A percentile compares a stretch with the other conserved stretches of the same genome.
phyloP scores from a whole-genome alignment of 208 protist species.

The Leishmania amazonensis region DNA sequence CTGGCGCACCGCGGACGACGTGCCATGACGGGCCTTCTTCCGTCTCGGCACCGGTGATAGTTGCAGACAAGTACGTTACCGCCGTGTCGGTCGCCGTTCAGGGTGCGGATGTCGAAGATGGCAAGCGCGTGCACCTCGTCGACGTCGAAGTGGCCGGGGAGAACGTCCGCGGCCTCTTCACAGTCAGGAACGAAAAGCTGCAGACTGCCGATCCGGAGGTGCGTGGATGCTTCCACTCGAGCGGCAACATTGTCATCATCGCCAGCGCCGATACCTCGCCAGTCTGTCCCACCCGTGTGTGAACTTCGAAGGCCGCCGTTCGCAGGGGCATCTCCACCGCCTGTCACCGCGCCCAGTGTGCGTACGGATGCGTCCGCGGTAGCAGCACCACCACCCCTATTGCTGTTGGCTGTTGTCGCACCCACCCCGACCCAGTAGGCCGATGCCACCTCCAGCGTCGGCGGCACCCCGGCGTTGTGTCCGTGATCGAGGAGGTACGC shows the following conservation, averaged over 20 bases:
- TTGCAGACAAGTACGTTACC: conserved; percentile 71
- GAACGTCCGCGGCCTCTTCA: conserved; percentile 59
- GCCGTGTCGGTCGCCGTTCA: conserved; percentile 81
- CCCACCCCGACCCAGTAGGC: not conserved
- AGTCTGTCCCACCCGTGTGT: not conserved
- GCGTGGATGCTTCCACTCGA: not conserved
- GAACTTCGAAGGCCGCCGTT: not conserved
- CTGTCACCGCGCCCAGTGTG: not conserved
- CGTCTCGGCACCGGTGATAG: conserved; percentile 2
- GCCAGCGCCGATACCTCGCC: not conserved
- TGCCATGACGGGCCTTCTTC: not conserved
- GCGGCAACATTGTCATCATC: not conserved
- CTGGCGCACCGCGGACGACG: not conserved
- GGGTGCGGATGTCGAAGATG: conserved; percentile 75
- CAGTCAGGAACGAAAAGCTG: conserved; percentile 62
- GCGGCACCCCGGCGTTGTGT: conserved; percentile 62
- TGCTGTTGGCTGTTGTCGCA: not conserved
- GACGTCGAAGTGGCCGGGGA: conserved; percentile 55
- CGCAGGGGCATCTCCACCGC: not conserved
- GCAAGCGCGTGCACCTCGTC: conserved; percentile 75
- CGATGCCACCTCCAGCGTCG: conserved; percentile 56
- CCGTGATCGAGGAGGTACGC: conserved; percentile 71
- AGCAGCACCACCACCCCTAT: not conserved
- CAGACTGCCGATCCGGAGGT: conserved; percentile 45
- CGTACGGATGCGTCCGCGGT: not conserved